These are phyloP conservation scores for Tausonia pullulans DNA, from an alignment of 1,284 basidiomycete genomes.

Conservation along the genomic window DNA sequence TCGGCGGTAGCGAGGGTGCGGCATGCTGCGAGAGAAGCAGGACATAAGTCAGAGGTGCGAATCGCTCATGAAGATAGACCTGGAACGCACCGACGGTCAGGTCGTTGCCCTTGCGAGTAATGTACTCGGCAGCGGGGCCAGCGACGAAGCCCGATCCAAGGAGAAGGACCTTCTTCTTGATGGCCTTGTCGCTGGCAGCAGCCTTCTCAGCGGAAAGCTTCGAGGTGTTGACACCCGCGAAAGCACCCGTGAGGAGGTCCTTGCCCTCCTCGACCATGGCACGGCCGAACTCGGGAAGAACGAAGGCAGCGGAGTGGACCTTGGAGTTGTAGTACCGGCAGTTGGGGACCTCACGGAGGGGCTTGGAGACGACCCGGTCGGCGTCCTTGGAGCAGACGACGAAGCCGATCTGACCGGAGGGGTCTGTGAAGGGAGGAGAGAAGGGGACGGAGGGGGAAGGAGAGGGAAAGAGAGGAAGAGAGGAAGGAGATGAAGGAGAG, in stretches of 20 bases:
- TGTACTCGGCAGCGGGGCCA: slow-evolving; percentile 84
- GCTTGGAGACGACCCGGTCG: slow-evolving; percentile 55
- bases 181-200: slow-evolving; percentile 37
- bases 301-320: slow-evolving; percentile 75
- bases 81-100: slow-evolving; percentile 51
- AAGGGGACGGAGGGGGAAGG: too few species aligned
- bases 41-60: background rate
- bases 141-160: slow-evolving; percentile 95
- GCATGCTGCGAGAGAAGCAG: slow-evolving; percentile 47
- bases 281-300: slow-evolving; percentile 83
- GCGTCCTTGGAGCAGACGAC: slow-evolving; percentile 76
- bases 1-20: slow-evolving; percentile 68
- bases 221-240: slow-evolving; percentile 23
- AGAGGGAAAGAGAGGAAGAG: too few species aligned
- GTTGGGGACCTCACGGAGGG: slow-evolving; percentile 53
- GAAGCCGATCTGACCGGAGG: slow-evolving; percentile 94
- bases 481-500: too few species aligned
- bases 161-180: slow-evolving; percentile 66
- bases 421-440: slow-evolving; percentile 40
- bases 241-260: slow-evolving; percentile 47
- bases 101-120: slow-evolving; percentile 70
- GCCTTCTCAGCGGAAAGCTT: slow-evolving; percentile 24
- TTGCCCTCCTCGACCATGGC: slow-evolving; percentile 59
- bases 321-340: slow-evolving; percentile 80
- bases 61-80: background rate